Percentiles rank a stretch among this genome's conserved stretches.
Conservation (phyloP, 1,139 yeast species). For the Arxiozyma heterogenica region DNA sequence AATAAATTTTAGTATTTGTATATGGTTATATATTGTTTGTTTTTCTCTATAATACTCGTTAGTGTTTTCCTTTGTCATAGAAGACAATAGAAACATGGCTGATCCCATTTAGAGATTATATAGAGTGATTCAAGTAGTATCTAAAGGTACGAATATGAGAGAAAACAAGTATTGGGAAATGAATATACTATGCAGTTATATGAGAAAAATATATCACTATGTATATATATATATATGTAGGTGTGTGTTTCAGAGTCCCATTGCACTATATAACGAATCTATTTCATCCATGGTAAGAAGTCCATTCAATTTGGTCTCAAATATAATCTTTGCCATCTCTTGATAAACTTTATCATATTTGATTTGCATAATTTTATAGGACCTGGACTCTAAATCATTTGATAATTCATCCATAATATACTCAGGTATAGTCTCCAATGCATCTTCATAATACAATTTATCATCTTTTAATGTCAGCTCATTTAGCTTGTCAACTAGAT, state of each 20-base stretch:
- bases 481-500: slow-evolving; percentile 19
- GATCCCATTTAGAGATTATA: neutral
- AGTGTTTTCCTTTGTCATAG: too few relatives aligned
- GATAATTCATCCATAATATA: slow-evolving; percentile 20
- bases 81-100: neutral
- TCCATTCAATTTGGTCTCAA: slow-evolving; percentile 38
- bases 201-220: slow-evolving; percentile 3
- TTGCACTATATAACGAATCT: slow-evolving; percentile 59
- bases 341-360: slow-evolving; percentile 54
- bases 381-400: slow-evolving; percentile 11
- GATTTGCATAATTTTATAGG: slow-evolving; percentile 20
- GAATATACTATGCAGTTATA: neutral
- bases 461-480: slow-evolving; percentile 17
- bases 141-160: too few relatives aligned
- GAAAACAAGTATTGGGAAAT: too few relatives aligned
- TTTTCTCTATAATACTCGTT: too few relatives aligned
- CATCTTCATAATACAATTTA: slow-evolving; percentile 21
- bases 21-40: neutral
- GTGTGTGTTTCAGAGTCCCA: slow-evolving; percentile 37
- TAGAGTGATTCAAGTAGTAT: neutral
- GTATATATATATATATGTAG: neutral
- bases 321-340: slow-evolving; percentile 61
- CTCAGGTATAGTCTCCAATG: slow-evolving; percentile 23
- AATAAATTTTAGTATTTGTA: neutral
- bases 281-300: slow-evolving; percentile 73